Evolutionary conservation across 2,329 filamentous ascomycete genomes (phyloP).

Genomic region (Penicillium sp.): DNA sequence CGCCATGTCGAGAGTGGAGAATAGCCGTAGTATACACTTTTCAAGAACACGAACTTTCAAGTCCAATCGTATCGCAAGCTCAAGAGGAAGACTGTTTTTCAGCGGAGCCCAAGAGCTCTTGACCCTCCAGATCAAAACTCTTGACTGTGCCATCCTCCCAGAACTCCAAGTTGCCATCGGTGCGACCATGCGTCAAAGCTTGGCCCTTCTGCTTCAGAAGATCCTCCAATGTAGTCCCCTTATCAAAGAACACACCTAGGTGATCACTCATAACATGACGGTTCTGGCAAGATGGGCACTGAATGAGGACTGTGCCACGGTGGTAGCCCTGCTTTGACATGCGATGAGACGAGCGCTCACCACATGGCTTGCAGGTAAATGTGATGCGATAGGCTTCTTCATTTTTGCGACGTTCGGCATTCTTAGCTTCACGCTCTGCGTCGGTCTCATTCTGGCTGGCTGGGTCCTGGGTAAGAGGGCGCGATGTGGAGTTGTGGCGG

Average conservation of each 20-base stretch:
- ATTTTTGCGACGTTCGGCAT: slow-evolving; percentile 36
- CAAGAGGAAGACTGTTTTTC: slow-evolving; percentile 4
- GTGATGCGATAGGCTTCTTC: slow-evolving; percentile 77
- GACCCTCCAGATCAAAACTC: slow-evolving; percentile 14
- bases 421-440: slow-evolving; percentile 32
- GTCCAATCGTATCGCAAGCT: not conserved
- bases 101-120: slow-evolving; percentile 8
- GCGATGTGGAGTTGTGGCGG: slow-evolving; percentile 32
- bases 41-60: not conserved
- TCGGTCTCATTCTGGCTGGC: slow-evolving; percentile 24
- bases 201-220: slow-evolving; percentile 49
- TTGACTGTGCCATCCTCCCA: slow-evolving; percentile 67
- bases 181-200: slow-evolving; percentile 71
- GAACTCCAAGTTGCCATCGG: slow-evolving; percentile 86
- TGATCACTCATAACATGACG: slow-evolving; percentile 91
- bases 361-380: slow-evolving; percentile 89
- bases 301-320: slow-evolving; percentile 79
- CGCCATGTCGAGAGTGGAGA: slow-evolving; percentile 25
- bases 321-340: slow-evolving; percentile 96
- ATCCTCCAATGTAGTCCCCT: slow-evolving; percentile 42
- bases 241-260: slow-evolving; percentile 56
- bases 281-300: slow-evolving; percentile 79
- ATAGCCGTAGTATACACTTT: slow-evolving; percentile 10
- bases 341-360: slow-evolving; percentile 71
- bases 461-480: slow-evolving; percentile 34